Evolutionary conservation across 495 filamentous ascomycete genomes (phyloP).

Genomic region (Lasiosphaeria hispida): DNA sequence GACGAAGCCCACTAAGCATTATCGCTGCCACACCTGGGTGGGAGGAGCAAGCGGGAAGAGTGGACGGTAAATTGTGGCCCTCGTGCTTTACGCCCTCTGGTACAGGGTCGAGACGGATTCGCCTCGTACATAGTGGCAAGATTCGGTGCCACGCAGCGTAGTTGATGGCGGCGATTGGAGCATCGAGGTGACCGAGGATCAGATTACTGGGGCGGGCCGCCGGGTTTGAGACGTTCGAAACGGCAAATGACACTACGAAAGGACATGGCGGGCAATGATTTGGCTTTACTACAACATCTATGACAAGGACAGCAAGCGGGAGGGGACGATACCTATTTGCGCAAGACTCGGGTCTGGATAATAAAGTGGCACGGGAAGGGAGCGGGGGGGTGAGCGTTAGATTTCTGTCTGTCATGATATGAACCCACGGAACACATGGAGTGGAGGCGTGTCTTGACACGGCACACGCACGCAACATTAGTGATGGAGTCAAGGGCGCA

Average conservation of each 20-base stretch:
- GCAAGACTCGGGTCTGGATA: slow-evolving; percentile 6
- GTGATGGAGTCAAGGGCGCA: no score
- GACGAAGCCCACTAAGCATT: slow-evolving; percentile 78
- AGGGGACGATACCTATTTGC: slow-evolving; percentile 7
- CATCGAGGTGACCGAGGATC: neutral
- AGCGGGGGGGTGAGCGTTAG: no score
- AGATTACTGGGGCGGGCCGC: slow-evolving; percentile 3
- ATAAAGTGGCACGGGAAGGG: neutral
- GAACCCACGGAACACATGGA: no score
- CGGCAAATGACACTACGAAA: slow-evolving; percentile 5
- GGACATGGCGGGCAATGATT: slow-evolving; percentile 10
- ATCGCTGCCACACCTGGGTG: neutral
- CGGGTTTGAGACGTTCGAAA: slow-evolving; percentile 1
- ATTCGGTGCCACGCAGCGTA: neutral
- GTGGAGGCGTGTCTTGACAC: no score
- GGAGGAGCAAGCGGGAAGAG: no score
- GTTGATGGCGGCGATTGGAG: neutral
- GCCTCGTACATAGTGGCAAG: neutral
- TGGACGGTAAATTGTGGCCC: neutral
- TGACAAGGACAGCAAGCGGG: neutral
- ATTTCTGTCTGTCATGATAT: no score
- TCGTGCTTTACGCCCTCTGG: neutral
- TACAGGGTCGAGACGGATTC: neutral
- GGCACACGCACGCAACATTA: no score
- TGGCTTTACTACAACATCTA: slow-evolving; percentile 3